Base-by-base conservation (phyloP, 805 yeast genomes). In the Teunomyces panamensis region DNA sequence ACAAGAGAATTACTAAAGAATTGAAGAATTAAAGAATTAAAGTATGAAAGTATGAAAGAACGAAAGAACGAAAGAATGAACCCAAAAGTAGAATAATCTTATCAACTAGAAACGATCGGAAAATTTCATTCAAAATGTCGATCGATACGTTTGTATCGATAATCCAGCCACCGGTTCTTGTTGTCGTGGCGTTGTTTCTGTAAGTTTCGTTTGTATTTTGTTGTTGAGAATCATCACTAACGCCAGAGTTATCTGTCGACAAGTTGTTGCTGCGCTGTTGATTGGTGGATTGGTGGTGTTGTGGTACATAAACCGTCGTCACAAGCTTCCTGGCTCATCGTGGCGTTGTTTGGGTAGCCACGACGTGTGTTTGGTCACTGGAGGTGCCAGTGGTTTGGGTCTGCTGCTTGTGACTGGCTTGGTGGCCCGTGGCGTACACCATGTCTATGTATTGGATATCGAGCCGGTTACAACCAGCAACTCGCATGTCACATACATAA, bases 351-450 rank as follows among this genome's bases (percentile, higher is more conserved):
- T 53, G 2, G 30, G 27, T 2, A 11, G 42, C 5, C 13, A 39
- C 1, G 54, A 50, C 30, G 46, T 45, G 3, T 73, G 75, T 2
- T 41, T 78, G 24, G 61, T 78, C 5, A 78, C 83, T 0, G 85
- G 85, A 0, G 84, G 83, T 0, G 63, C 77, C 11, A 54, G 59
- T 29, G 84, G 85, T 0, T 59, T 80, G n/a, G 85, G 85, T 0
- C 52, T 56, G 1, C 74, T 69, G 42, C 55, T 77, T 4, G 74
- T 68, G 3, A 53, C 54, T 30, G 42, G 20, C 14, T 52, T 77
- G 2, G 28, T 60, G 27, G 28, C 30, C 9, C 44, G 47, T 26
- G 51, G 49, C 3, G 44, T 49, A 20, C 58, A 50, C 13, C 56
- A 50, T 16, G 62, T 75, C 10, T 52, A 57, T 37, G 58, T 71